A percentile compares a stretch with the other conserved stretches of the same genome.
phyloP scores from a whole-genome alignment of 2,329 filamentous ascomycete genomes.

The Aspergillus proliferans region DNA sequence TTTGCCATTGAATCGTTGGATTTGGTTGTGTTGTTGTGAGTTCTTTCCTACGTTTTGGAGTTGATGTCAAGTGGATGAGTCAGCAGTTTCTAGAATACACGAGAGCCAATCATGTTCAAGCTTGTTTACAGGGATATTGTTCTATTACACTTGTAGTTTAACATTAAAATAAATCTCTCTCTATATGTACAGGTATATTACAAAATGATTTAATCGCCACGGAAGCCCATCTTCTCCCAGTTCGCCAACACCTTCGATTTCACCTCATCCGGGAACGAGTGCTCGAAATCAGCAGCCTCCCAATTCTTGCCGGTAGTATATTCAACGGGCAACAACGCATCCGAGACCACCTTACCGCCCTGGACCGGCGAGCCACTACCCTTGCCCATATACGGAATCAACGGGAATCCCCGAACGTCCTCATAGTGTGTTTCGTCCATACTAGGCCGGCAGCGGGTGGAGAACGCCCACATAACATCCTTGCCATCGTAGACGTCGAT shows the following conservation, averaged over 20 bases:
- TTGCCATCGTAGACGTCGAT: conserved; percentile 43
- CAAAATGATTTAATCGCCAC: neutral
- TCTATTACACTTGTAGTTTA: neutral
- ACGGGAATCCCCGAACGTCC: conserved; percentile 39
- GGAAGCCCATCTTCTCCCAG: conserved; percentile 31
- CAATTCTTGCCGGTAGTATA: conserved; percentile 34
- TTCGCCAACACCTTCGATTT: conserved; percentile 29
- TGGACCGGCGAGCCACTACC: conserved; percentile 24
- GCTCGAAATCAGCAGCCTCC: conserved; percentile 27
- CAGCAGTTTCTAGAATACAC: neutral
- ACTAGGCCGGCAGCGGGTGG: conserved; percentile 42
- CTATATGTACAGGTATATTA: neutral
- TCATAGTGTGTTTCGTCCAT: conserved; percentile 42
- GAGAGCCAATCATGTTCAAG: no score
- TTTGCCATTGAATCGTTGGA: neutral
- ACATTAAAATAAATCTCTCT: neutral
- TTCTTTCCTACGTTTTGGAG: neutral
- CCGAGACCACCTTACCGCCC: conserved; percentile 45
- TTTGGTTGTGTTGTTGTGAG: neutral
- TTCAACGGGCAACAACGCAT: conserved; percentile 39
- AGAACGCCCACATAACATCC: conserved; percentile 47
- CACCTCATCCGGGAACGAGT: conserved; percentile 35
- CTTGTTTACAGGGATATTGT: no score
- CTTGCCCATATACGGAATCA: conserved; percentile 46
- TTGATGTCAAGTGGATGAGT: neutral